These are phyloP conservation scores for Lipomyces oligophaga DNA, from an alignment of 805 yeast genomes.

Conservation along the genomic window DNA sequence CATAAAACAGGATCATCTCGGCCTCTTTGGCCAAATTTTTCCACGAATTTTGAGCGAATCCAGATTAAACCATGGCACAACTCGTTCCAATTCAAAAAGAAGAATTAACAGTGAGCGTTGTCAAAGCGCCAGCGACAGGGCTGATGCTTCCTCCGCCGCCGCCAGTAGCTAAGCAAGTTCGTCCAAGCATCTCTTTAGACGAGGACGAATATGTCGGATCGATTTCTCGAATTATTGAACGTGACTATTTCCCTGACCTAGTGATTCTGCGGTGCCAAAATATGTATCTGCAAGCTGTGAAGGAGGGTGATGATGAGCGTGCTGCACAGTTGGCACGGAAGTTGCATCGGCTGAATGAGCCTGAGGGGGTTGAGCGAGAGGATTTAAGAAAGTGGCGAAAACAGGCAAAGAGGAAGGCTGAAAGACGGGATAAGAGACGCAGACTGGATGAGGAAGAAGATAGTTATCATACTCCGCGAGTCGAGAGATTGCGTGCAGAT, in stretches of 20 bases:
- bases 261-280: slow-evolving; percentile 11
- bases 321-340: slow-evolving; percentile 8
- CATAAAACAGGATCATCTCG: too few species aligned
- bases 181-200: slow-evolving; percentile 28
- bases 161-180: slow-evolving; percentile 3
- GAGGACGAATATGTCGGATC: slow-evolving; percentile 33
- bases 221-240: slow-evolving; percentile 30
- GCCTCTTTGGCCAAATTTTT: too few species aligned
- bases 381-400: neutral
- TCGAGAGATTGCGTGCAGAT: neutral
- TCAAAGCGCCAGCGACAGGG: too few species aligned
- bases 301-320: slow-evolving; percentile 2
- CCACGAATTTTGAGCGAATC: too few species aligned
- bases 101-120: too few species aligned
- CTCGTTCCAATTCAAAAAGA: too few species aligned
- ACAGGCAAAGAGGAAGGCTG: neutral
- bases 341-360: slow-evolving; percentile 10
- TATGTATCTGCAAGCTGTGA: slow-evolving; percentile 19
- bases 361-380: slow-evolving; percentile 15
- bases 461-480: neutral
- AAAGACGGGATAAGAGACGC: neutral
- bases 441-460: neutral
- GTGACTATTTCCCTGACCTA: slow-evolving; percentile 31
- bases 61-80: too few species aligned
- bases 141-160: slow-evolving; percentile 20